These are phyloP conservation scores for Wallacemonas collosoma DNA, from an alignment of 208 protist genomes.

Conservation along the genomic window DNA sequence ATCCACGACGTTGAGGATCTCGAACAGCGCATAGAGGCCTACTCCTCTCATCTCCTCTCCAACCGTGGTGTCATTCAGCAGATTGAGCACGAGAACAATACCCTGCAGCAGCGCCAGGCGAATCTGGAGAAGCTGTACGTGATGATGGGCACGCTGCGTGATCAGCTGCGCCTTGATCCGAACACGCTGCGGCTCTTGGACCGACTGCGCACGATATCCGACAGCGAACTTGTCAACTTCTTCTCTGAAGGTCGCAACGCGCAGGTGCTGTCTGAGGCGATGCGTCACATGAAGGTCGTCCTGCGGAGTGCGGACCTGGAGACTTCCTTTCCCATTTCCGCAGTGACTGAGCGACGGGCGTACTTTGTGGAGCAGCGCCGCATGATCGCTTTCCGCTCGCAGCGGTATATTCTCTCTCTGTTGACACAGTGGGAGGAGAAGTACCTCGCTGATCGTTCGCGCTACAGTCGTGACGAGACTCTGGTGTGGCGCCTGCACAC, in stretches of 20 bases:
- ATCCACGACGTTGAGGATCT: constrained; percentile 74
- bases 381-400: constrained; percentile 73
- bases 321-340: constrained; percentile 81
- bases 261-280: constrained; percentile 53
- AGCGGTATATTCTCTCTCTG: constrained; percentile 59
- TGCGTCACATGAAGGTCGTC: constrained; percentile 73
- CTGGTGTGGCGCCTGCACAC: constrained; percentile 82
- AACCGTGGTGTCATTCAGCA: constrained; percentile 78
- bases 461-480: constrained; percentile 49
- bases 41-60: constrained; percentile 73
- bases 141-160: constrained; percentile 60
- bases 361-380: constrained; percentile 77
- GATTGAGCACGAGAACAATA: constrained; percentile 88
- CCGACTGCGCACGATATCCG: constrained; percentile 42
- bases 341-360: constrained; percentile 68
- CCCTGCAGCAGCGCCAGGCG: constrained; percentile 71
- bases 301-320: constrained; percentile 68
- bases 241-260: constrained; percentile 76
- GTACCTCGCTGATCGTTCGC: constrained; percentile 64
- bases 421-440: constrained; percentile 48
- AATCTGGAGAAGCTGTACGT: constrained; percentile 74
- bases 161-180: constrained; percentile 64
- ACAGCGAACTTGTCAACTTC: constrained; percentile 54
- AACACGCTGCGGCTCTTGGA: constrained; percentile 44
- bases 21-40: constrained; percentile 74